A percentile compares a stretch with the other conserved stretches of the same genome.
Conservation (phyloP, 2,329 filamentous ascomycete genomes). For the Diplodia corticola region DNA sequence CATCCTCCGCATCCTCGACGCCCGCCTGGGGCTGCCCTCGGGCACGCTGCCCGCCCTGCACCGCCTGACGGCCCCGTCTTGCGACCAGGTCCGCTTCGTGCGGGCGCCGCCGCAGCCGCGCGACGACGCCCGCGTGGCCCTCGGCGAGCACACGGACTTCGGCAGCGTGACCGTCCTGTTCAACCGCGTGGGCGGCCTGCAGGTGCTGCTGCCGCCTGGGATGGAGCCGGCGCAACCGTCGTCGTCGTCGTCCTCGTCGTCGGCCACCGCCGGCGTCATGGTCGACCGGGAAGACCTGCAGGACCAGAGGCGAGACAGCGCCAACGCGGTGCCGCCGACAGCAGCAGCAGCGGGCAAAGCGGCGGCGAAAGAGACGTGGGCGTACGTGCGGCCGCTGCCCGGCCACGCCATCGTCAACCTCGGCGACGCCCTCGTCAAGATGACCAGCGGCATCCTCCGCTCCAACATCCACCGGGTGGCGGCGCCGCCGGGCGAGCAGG, state of each 20-base stretch:
- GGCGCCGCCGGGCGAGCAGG: conserved; percentile 51
- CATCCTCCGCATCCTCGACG: conserved; percentile 42
- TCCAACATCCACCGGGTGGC: conserved; percentile 53
- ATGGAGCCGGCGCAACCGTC: conserved; percentile 36
- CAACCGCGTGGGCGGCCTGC: conserved; percentile 57
- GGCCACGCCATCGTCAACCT: conserved; percentile 52
- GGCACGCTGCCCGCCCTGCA: conserved; percentile 51
- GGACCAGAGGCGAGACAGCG: background rate
- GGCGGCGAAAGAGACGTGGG: conserved; percentile 44
- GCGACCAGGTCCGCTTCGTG: conserved; percentile 54
- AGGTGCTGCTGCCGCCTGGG: conserved; percentile 42
- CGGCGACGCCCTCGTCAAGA: conserved; percentile 51
- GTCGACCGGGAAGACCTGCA: background rate
- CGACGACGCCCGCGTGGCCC: conserved; percentile 44
- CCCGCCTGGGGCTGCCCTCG: conserved; percentile 44
- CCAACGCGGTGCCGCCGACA: background rate
- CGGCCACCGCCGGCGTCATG: background rate
- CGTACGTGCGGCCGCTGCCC: conserved; percentile 54
- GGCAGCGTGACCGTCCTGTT: conserved; percentile 58
- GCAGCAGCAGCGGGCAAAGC: background rate
- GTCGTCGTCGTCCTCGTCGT: conserved; percentile 11
- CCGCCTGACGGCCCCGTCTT: conserved; percentile 43
- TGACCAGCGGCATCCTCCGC: conserved; percentile 44
- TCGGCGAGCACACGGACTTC: conserved; percentile 60
- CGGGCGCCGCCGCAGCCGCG: conserved; percentile 50